These are phyloP conservation scores for Mortierella sp. DNA, from an alignment of 371 early-diverging fungal species.

Conservation along the genomic window DNA sequence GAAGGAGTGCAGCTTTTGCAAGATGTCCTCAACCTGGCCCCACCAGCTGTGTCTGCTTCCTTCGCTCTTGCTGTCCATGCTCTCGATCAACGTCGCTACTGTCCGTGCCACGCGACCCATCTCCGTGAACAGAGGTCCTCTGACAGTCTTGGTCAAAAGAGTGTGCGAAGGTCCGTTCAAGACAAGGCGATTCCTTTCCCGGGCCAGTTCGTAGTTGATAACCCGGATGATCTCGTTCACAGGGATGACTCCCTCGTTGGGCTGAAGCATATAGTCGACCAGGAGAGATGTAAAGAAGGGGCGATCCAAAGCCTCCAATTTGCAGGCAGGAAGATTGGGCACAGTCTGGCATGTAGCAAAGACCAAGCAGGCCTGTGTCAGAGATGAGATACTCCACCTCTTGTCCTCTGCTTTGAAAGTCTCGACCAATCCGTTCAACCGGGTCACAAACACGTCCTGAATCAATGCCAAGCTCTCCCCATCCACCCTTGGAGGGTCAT, in stretches of 20 bases:
- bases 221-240: conserved; percentile 41
- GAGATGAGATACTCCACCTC: conserved; percentile 5
- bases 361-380: conserved; percentile 41
- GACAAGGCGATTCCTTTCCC: conserved; percentile 17
- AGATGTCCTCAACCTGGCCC: conserved; percentile 23
- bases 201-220: conserved; percentile 31
- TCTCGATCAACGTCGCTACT: conserved; percentile 40
- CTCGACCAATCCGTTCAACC: conserved; percentile 16
- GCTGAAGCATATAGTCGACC: conserved; percentile 34
- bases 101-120: conserved; percentile 55
- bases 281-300: conserved; percentile 30
- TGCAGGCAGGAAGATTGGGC: conserved; percentile 47
- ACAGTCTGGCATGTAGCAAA: conserved; percentile 50
- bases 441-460: conserved; percentile 46
- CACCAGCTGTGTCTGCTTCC: conserved; percentile 14
- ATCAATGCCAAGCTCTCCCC: conserved; percentile 43
- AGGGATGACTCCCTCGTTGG: conserved; percentile 42
- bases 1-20: conserved; percentile 48
- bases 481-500: conserved; percentile 46
- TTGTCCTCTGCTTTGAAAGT: conserved; percentile 13
- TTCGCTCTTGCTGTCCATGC: conserved; percentile 13
- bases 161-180: conserved; percentile 25
- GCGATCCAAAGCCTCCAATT: conserved; percentile 29
- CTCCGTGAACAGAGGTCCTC: conserved; percentile 38
- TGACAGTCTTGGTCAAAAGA: conserved; percentile 28